A percentile compares a stretch with the other conserved stretches of the same genome.
Conservation (phyloP, 176 grass and related monocot species). For the Cenchrus americanus region DNA sequence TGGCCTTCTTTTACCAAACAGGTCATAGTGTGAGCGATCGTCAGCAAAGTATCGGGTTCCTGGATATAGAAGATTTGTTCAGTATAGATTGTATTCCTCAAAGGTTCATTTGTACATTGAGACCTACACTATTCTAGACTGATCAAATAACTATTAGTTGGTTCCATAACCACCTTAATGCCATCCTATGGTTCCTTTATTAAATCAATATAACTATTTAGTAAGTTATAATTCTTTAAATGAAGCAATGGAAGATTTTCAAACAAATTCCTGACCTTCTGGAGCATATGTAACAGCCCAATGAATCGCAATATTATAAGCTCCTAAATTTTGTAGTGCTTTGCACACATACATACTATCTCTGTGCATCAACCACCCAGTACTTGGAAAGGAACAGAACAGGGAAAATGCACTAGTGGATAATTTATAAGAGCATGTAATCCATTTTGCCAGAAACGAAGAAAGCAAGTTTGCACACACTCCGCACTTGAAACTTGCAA, state of each 20-base stretch:
- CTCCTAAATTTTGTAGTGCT: slow-evolving; percentile 2
- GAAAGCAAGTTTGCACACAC: not conserved
- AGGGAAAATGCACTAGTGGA: not conserved
- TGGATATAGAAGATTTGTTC: slow-evolving; percentile 31
- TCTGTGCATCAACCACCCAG: not conserved
- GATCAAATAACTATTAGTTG: slow-evolving; percentile 2
- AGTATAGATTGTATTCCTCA: slow-evolving; percentile 8
- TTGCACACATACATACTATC: not conserved
- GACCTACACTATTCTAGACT: slow-evolving; percentile 29
- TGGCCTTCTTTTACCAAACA: slow-evolving; percentile 82
- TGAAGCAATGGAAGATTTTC: not conserved
- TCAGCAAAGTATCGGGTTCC: slow-evolving; percentile 63
- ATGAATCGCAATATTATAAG: not conserved
- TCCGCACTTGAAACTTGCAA: not conserved
- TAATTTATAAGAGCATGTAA: not conserved
- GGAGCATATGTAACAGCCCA: not conserved
- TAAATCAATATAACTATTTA: not conserved
- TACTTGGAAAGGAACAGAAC: not conserved
- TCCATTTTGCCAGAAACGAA: not conserved
- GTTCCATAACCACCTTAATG: not conserved
- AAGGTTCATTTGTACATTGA: not conserved
- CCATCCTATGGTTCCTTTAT: not conserved
- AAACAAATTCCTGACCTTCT: not conserved
- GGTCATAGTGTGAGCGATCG: slow-evolving; percentile 56
- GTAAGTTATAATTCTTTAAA: not conserved